phyloP scores from a whole-genome alignment of 176 grass and related monocot species.

The Bothriochloa decipiens region DNA sequence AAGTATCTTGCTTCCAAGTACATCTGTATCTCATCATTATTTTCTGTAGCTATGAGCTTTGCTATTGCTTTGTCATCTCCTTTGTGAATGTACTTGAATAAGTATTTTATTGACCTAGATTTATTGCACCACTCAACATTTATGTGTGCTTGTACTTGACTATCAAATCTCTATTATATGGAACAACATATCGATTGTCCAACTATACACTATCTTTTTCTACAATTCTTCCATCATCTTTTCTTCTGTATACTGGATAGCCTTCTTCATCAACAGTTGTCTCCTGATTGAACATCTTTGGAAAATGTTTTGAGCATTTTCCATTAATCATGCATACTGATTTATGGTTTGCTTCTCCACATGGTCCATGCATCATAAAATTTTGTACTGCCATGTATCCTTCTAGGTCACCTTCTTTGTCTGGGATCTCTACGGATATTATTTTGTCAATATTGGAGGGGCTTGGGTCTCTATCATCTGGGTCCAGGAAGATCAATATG shows the following conservation, averaged over 20 bases:
- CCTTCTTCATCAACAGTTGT: slow-evolving; percentile 37
- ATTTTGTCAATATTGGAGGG: slow-evolving; percentile 21
- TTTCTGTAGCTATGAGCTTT: not conserved
- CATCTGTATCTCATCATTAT: slow-evolving; percentile 34
- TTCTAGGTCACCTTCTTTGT: not conserved
- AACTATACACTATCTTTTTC: slow-evolving; percentile 20
- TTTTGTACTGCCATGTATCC: slow-evolving; percentile 15
- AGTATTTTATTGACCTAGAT: slow-evolving; percentile 42
- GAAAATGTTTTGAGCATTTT: slow-evolving; percentile 39
- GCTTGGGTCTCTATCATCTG: not conserved
- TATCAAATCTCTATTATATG: slow-evolving; percentile 10
- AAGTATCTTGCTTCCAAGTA: slow-evolving; percentile 49
- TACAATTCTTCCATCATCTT: not conserved
- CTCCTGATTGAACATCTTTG: not conserved
- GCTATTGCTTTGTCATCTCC: slow-evolving; percentile 9
- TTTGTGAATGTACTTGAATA: slow-evolving; percentile 52
- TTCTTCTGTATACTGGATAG: slow-evolving; percentile 32
- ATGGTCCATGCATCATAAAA: slow-evolving; percentile 47
- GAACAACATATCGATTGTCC: slow-evolving; percentile 35
- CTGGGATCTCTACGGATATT: slow-evolving; percentile 5
- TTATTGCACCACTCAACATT: slow-evolving; percentile 42
- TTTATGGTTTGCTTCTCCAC: slow-evolving; percentile 3
- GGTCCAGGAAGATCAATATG: slow-evolving; percentile 28
- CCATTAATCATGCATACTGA: slow-evolving; percentile 41
- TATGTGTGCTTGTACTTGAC: slow-evolving; percentile 46